These are phyloP conservation scores for Verbena officinalis DNA, from an alignment of 257 asterid species.

Conservation along the genomic window DNA sequence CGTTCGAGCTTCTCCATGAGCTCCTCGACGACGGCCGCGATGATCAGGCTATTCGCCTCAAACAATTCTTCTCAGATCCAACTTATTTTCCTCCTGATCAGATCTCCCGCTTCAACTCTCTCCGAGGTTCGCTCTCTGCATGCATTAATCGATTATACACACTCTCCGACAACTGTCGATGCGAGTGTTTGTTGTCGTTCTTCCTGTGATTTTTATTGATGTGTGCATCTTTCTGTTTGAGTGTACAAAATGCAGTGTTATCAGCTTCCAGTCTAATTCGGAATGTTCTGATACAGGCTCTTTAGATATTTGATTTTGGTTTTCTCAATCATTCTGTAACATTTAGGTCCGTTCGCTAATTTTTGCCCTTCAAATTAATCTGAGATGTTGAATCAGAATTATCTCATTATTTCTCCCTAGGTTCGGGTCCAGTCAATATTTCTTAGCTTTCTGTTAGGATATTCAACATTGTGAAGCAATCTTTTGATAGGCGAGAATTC, in stretches of 20 bases:
- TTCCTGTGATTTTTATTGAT: background rate
- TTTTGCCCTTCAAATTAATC: slow-evolving; percentile 9
- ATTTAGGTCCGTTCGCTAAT: background rate
- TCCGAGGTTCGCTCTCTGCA: slow-evolving; percentile 57
- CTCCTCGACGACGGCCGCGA: slow-evolving; percentile 94
- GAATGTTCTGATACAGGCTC: background rate
- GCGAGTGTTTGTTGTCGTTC: slow-evolving; percentile 1
- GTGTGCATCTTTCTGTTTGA: slow-evolving; percentile 8
- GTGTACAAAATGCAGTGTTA: slow-evolving; percentile 14
- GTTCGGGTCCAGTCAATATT: no score
- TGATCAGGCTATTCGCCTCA: slow-evolving; percentile 89
- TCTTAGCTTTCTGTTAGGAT: no score
- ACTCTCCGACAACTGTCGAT: slow-evolving; percentile 14
- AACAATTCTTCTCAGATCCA: slow-evolving; percentile 82
- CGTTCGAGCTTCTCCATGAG: slow-evolving; percentile 98
- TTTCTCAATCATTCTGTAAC: slow-evolving; percentile 5
- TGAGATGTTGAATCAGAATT: slow-evolving; percentile 10
- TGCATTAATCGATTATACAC: background rate
- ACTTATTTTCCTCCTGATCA: slow-evolving; percentile 85
- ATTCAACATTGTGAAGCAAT: no score
- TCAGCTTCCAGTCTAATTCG: slow-evolving; percentile 1
- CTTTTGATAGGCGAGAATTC: no score
- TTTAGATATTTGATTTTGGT: background rate
- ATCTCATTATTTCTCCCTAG: background rate
- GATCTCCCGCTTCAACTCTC: slow-evolving; percentile 82